phyloP scores from a whole-genome alignment of 2,329 filamentous ascomycete species.

The Exophiala mesophila region DNA sequence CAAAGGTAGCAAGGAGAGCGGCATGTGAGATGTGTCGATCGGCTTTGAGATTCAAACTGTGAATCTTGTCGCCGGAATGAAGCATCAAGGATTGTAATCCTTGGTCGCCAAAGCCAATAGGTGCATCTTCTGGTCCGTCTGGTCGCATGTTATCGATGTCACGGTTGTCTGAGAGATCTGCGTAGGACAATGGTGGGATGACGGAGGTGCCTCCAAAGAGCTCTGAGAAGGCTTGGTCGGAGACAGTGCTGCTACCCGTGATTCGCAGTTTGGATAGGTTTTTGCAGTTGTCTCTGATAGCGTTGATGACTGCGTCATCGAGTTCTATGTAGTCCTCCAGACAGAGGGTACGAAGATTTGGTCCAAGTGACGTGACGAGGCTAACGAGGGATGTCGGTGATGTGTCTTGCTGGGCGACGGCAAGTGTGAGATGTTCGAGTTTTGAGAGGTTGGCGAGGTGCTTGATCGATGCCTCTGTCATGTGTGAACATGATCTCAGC shows the following conservation, averaged over 20 bases:
- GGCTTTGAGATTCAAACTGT: conserved; percentile 69
- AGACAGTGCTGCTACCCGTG: conserved; percentile 68
- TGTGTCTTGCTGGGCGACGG: conserved; percentile 56
- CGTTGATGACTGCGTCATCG: conserved; percentile 64
- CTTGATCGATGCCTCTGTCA: conserved; percentile 62
- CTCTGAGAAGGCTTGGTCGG: conserved; percentile 65
- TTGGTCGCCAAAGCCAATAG: conserved; percentile 67
- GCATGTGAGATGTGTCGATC: conserved; percentile 73
- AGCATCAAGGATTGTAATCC: conserved; percentile 78
- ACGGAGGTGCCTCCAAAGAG: conserved; percentile 59
- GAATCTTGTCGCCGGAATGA: conserved; percentile 67
- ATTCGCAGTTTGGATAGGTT: conserved; percentile 72
- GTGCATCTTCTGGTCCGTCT: conserved; percentile 52
- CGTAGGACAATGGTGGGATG: conserved; percentile 64
- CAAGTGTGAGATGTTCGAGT: conserved; percentile 71
- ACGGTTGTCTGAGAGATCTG: conserved; percentile 74
- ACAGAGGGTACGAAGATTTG: conserved; percentile 69
- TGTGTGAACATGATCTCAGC: conserved; percentile 70
- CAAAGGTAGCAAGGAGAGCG: conserved; percentile 72
- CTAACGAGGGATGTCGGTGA: conserved; percentile 54
- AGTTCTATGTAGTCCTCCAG: conserved; percentile 60
- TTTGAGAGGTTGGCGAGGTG: conserved; percentile 58
- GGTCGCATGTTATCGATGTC: conserved; percentile 67
- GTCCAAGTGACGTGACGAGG: conserved; percentile 60
- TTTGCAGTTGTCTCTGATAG: conserved; percentile 66